Evolutionary conservation across 2,329 filamentous ascomycete species (phyloP).

Genomic region (Parafenestella ontariensis): DNA sequence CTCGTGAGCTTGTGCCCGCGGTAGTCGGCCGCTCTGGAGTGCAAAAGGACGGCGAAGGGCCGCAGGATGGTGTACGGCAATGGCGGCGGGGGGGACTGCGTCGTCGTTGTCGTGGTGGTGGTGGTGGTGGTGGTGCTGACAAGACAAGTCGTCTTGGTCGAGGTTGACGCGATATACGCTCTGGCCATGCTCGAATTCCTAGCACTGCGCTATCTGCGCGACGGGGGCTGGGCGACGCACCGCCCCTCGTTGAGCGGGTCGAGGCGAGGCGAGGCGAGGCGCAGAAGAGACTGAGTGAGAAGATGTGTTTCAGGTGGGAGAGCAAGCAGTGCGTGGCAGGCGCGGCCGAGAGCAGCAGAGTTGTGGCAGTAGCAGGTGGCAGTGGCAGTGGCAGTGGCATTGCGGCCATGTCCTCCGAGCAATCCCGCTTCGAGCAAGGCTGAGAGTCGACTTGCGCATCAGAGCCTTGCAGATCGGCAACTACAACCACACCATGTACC

Average conservation of each 20-base stretch:
- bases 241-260: conserved; percentile 9
- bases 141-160: conserved; percentile 20
- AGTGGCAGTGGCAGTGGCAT: too few species aligned
- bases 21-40: conserved; percentile 27
- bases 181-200: conserved; percentile 28
- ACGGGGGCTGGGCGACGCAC: conserved; percentile 2
- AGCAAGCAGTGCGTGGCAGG: background rate
- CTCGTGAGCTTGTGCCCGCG: conserved; percentile 17
- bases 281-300: too few species aligned
- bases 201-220: conserved; percentile 16
- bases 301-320: too few species aligned
- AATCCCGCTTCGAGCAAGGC: background rate
- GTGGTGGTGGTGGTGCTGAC: conserved; percentile 17
- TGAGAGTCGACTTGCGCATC: background rate
- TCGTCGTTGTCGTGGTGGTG: conserved; percentile 18
- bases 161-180: conserved; percentile 24
- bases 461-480: background rate
- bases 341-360: background rate
- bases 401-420: too few species aligned
- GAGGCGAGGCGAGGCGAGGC: background rate
- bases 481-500: too few species aligned
- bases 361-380: too few species aligned
- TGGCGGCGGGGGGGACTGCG: conserved; percentile 21
- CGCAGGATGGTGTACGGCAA: conserved; percentile 23
- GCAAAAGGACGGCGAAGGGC: too few species aligned